Percentiles rank a stretch among this genome's conserved stretches.
These are phyloP conservation scores for Sicyos baderoa DNA, from an alignment of 306 rosid genomes.

Conservation along the genomic window DNA sequence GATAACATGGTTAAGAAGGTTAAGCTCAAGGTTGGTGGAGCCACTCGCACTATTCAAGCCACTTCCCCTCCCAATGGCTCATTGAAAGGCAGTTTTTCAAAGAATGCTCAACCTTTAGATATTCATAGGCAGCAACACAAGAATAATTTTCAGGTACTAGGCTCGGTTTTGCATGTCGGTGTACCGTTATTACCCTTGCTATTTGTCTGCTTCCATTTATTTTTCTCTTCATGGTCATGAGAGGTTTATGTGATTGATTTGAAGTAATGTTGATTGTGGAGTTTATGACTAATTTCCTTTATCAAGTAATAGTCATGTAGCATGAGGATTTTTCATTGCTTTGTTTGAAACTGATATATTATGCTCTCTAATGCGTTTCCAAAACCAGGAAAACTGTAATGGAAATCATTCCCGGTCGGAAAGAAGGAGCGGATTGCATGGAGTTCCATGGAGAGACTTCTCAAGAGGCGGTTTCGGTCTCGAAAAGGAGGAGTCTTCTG, in stretches of 20 bases:
- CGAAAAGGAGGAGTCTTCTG: constrained; percentile 48
- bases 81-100: constrained; percentile 38
- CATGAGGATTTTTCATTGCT: too few relatives aligned
- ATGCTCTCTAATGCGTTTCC: constrained; percentile 18
- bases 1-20: constrained; percentile 72
- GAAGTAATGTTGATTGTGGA: background rate
- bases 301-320: background rate
- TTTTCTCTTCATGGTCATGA: background rate
- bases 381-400: constrained; percentile 52
- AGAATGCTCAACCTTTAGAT: constrained; percentile 45
- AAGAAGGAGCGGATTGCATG: constrained; percentile 58
- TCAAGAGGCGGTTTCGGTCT: constrained; percentile 58
- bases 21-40: constrained; percentile 81
- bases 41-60: constrained; percentile 65
- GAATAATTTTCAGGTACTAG: constrained; percentile 49
- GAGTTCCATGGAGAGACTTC: constrained; percentile 92
- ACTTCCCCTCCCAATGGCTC: constrained; percentile 59
- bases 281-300: background rate
- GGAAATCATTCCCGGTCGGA: constrained; percentile 48
- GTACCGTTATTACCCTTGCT: background rate
- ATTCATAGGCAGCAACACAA: constrained; percentile 42
- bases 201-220: background rate
- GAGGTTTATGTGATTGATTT: background rate
- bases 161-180: constrained; percentile 1
- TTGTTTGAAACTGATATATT: constrained; percentile 21